Percentiles rank a stretch among this genome's conserved stretches.
These are phyloP conservation scores for Paecilomyces variotii DNA, from an alignment of 2,329 filamentous ascomycete species.

Conservation along the genomic window DNA sequence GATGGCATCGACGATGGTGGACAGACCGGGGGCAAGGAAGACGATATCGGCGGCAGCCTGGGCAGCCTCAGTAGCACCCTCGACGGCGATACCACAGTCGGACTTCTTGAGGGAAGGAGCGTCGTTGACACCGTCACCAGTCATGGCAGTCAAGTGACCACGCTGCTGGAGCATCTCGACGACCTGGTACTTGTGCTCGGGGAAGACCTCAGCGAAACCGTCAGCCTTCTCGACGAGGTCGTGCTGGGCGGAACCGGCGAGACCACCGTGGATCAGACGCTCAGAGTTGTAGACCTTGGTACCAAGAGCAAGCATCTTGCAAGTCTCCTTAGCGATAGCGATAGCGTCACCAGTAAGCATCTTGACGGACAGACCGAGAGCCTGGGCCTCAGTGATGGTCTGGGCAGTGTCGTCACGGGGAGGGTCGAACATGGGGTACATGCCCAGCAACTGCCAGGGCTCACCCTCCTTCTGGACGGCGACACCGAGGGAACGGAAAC, in stretches of 20 bases:
- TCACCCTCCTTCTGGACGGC: constrained; percentile 70
- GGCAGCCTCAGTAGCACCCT: constrained; percentile 63
- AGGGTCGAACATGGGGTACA: constrained; percentile 74
- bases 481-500: constrained; percentile 73
- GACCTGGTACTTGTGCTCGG: constrained; percentile 69
- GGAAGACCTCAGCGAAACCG: constrained; percentile 67
- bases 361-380: constrained; percentile 70
- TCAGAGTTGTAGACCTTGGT: constrained; percentile 78
- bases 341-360: constrained; percentile 77
- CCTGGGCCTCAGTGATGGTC: constrained; percentile 67
- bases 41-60: constrained; percentile 67
- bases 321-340: constrained; percentile 72
- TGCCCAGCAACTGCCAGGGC: constrained; percentile 65
- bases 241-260: constrained; percentile 64
- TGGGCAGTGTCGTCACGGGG: constrained; percentile 71
- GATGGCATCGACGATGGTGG: constrained; percentile 64
- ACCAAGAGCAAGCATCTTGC: constrained; percentile 71
- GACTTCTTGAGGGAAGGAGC: constrained; percentile 67
- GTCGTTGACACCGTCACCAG: constrained; percentile 69
- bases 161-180: constrained; percentile 68
- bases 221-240: constrained; percentile 69
- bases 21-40: constrained; percentile 64
- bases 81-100: constrained; percentile 66
- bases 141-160: constrained; percentile 67
- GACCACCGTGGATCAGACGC: constrained; percentile 67